phyloP scores from a whole-genome alignment of 257 asterid species.

The Eustoma russellianum region DNA sequence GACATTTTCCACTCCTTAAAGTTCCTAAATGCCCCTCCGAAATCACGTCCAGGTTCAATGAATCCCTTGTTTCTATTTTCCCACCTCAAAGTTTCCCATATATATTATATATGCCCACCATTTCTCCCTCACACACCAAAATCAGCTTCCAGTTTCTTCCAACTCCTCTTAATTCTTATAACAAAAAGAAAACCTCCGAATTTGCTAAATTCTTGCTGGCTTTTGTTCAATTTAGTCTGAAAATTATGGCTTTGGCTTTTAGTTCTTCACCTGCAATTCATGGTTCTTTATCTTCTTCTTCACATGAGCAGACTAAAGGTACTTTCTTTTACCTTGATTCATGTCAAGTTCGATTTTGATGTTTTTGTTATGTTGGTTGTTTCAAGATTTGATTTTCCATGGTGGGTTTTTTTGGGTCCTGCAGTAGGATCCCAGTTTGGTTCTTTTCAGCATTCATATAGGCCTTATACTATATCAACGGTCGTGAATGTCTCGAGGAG shows the following conservation, averaged over 20 bases:
- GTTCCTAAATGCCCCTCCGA: slow-evolving; percentile 2
- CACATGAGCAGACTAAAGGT: slow-evolving; percentile 52
- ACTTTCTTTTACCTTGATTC: background rate
- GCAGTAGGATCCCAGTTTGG: slow-evolving; percentile 37
- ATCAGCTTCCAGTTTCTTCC: slow-evolving; percentile 3
- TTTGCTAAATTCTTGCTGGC: background rate
- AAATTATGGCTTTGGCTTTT: slow-evolving; percentile 52
- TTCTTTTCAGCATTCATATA: slow-evolving; percentile 30
- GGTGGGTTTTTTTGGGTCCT: background rate
- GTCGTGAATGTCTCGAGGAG: slow-evolving; percentile 29
- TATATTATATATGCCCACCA: background rate
- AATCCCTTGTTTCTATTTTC: slow-evolving; percentile 22
- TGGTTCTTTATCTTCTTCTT: slow-evolving; percentile 33
- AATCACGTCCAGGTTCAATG: slow-evolving; percentile 76
- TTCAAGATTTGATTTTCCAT: background rate
- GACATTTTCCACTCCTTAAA: slow-evolving; percentile 12
- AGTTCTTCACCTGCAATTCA: slow-evolving; percentile 47
- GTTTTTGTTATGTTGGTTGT: background rate
- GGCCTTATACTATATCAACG: slow-evolving; percentile 24
- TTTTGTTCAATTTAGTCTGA: no score
- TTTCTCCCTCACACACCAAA: background rate
- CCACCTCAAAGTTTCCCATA: slow-evolving; percentile 10
- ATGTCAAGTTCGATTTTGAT: background rate
- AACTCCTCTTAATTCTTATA: background rate
- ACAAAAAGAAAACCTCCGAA: background rate